Conservation (phyloP, 805 yeast genomes). For the Scheffersomyces coipomensis region DNA sequence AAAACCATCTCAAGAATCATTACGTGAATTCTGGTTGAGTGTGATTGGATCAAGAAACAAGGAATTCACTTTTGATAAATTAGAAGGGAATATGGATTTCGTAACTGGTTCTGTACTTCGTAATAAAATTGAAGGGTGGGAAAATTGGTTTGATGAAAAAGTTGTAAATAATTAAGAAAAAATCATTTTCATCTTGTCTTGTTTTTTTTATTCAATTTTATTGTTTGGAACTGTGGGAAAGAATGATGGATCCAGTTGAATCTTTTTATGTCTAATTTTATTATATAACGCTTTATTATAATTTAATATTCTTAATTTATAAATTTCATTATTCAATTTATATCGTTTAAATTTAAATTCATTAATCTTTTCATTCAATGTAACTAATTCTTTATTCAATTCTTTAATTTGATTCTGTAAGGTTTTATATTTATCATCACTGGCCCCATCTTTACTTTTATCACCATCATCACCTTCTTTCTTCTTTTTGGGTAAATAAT, state of each 20-base stretch:
- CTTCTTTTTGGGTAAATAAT: constrained; percentile 9
- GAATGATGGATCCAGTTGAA: constrained; percentile 29
- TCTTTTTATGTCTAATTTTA: constrained; percentile 25
- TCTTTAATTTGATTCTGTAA: constrained; percentile 13
- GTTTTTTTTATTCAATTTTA: not conserved
- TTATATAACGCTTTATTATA: constrained; percentile 31
- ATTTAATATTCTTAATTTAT: constrained; percentile 36
- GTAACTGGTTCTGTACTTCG: constrained; percentile 70
- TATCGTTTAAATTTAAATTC: constrained; percentile 35
- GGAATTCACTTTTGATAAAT: constrained; percentile 58
- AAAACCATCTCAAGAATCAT: constrained; percentile 29
- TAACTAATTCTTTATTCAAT: constrained; percentile 16
- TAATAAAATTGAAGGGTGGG: constrained; percentile 57
- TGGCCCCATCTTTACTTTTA: constrained; percentile 15
- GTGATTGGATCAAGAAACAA: constrained; percentile 33
- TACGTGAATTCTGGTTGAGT: constrained; percentile 46
- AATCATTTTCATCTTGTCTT: not conserved
- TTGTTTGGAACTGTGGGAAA: constrained; percentile 35
- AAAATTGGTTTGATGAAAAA: constrained; percentile 75
- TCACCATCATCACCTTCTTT: constrained; percentile 15
- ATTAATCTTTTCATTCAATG: constrained; percentile 17
- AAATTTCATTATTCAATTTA: constrained; percentile 40
- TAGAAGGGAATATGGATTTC: constrained; percentile 74
- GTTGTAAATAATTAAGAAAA: constrained; percentile 48
- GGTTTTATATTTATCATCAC: constrained; percentile 13